These are phyloP conservation scores for Neurospora tetraspora DNA, from an alignment of 495 filamentous ascomycete species.

Conservation along the genomic window DNA sequence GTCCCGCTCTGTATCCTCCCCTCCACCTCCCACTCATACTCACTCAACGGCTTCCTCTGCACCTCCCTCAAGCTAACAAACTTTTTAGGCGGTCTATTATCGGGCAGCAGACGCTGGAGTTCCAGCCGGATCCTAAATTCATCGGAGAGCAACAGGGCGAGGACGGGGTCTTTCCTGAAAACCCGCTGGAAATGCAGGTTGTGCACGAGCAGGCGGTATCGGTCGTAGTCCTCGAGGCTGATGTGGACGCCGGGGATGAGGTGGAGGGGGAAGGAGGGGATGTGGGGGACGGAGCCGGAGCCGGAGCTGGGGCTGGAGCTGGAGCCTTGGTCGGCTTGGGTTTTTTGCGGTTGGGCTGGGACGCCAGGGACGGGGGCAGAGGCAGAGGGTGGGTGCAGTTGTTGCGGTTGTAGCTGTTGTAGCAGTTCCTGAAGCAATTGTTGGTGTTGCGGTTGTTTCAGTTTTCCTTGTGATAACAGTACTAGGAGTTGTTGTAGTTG, in stretches of 20 bases:
- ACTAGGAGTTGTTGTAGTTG: not conserved
- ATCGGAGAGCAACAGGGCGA: not conserved
- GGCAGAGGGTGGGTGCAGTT: not conserved
- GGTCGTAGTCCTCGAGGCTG: not conserved
- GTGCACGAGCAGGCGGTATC: not conserved
- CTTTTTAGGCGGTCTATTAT: not conserved
- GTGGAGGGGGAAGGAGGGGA: not conserved
- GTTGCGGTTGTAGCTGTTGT: not conserved
- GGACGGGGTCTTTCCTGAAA: not conserved
- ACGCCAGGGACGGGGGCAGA: not conserved
- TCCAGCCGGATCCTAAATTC: not conserved
- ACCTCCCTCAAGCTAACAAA: not conserved
- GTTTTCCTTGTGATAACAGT: not conserved
- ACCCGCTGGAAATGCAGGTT: not conserved
- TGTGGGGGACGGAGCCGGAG: not conserved
- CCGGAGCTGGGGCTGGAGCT: not conserved
- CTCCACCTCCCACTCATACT: not conserved
- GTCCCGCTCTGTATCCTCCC: not conserved
- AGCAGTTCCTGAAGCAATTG: not conserved
- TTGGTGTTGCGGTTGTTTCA: not conserved
- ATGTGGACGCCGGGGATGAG: not conserved
- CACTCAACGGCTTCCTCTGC: not conserved
- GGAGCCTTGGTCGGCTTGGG: not conserved
- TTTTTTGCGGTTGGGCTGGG: not conserved
- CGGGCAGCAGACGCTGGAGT: not conserved